phyloP scores from a whole-genome alignment of 2,329 filamentous ascomycete genomes.

The Mollisia scopiformis region DNA sequence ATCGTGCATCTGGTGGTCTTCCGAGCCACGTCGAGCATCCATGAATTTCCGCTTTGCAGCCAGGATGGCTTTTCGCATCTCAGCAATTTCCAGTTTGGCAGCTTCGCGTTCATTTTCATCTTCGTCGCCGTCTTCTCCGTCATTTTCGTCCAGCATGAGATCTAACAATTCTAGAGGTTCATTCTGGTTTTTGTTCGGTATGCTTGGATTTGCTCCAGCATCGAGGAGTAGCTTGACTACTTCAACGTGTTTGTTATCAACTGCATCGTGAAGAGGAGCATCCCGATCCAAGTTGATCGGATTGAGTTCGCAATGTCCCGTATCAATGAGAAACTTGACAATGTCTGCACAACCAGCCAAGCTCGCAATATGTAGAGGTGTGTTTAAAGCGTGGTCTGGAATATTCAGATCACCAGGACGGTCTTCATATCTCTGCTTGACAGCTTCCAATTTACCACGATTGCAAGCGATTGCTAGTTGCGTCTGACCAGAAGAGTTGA shows the following conservation, averaged over 20 bases:
- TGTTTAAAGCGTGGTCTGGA: constrained; percentile 94
- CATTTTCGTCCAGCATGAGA: constrained; percentile 50
- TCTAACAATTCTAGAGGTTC: constrained; percentile 86
- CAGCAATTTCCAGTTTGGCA: constrained; percentile 38
- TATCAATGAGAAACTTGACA: constrained; percentile 82
- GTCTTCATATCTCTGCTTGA: constrained; percentile 70
- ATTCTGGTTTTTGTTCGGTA: constrained; percentile 89
- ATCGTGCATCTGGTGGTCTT: constrained; percentile 52
- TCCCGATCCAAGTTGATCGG: constrained; percentile 82
- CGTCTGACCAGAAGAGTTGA: constrained; percentile 92
- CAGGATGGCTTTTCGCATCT: constrained; percentile 72
- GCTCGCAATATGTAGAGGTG: constrained; percentile 89
- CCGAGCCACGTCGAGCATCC: constrained; percentile 57
- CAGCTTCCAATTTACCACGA: constrained; percentile 78
- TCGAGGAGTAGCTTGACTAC: constrained; percentile 84
- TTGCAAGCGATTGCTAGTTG: constrained; percentile 88
- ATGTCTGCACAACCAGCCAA: constrained; percentile 86
- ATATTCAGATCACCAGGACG: constrained; percentile 87
- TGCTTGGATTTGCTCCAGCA: constrained; percentile 88
- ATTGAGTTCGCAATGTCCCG: constrained; percentile 71
- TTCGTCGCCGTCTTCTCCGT: constrained; percentile 39
- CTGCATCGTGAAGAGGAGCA: constrained; percentile 92
- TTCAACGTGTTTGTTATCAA: constrained; percentile 90
- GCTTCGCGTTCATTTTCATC: constrained; percentile 43
- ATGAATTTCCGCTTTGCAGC: constrained; percentile 58